Percentiles rank a stretch among this genome's conserved stretches.
These are phyloP conservation scores for Boechera divaricarpa DNA, from an alignment of 345 rosid species.

Conservation along the genomic window DNA sequence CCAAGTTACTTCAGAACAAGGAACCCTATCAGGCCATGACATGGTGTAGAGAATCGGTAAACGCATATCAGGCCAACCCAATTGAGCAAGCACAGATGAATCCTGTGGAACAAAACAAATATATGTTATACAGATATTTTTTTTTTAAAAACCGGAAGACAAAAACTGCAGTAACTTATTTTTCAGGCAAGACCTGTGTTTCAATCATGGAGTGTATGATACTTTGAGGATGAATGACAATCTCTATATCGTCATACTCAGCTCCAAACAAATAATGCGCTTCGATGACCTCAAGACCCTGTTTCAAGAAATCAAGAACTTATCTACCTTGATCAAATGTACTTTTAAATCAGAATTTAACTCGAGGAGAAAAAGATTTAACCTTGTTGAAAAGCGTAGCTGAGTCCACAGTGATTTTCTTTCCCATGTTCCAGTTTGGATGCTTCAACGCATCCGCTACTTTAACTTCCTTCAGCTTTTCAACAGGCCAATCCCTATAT, in stretches of 20 bases:
- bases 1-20: conserved; percentile 96
- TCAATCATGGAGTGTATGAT: conserved; percentile 94
- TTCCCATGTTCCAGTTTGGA: conserved; percentile 98
- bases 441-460: conserved; percentile 98
- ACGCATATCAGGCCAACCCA: conserved; percentile 99
- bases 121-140: neutral
- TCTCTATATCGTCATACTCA: conserved; percentile 85
- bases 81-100: conserved; percentile 90
- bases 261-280: conserved; percentile 97
- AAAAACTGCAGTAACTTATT: neutral
- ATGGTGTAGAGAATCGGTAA: conserved; percentile 91
- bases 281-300: conserved; percentile 98
- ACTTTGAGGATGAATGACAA: conserved; percentile 92
- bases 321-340: neutral
- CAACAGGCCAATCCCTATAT: conserved; percentile 85
- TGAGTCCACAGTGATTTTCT: conserved; percentile 94
- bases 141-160: neutral
- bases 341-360: neutral
- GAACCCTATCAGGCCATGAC: conserved; percentile 97
- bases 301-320: conserved; percentile 34
- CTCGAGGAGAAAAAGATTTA: conserved; percentile 5
- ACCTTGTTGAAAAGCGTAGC: conserved; percentile 99
- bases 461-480: conserved; percentile 86
- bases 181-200: conserved; percentile 73
- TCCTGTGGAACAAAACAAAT: conserved; percentile 57